phyloP scores from a whole-genome alignment of 495 filamentous ascomycete genomes.

The Viridothelium virens region DNA sequence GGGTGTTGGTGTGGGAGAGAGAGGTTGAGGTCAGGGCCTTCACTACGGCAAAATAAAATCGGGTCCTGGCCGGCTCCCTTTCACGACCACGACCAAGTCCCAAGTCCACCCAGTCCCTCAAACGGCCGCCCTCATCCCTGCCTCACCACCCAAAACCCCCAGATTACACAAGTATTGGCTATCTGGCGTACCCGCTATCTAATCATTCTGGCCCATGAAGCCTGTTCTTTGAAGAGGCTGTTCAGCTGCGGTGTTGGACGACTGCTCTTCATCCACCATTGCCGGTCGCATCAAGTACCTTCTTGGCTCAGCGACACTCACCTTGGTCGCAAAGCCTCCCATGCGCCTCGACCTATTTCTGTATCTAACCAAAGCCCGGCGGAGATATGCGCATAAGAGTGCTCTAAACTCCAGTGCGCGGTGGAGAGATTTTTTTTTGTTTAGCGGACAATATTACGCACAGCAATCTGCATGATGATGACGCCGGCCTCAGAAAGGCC shows the following conservation, averaged over 20 bases:
- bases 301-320: not conserved
- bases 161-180: not conserved
- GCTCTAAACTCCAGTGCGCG: not conserved
- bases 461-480: conserved; percentile 9
- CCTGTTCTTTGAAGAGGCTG: not conserved
- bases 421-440: conserved; percentile 1
- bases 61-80: not conserved
- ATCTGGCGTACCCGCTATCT: not conserved
- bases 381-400: not conserved
- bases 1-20: conserved; percentile 11
- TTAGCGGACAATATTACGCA: not conserved
- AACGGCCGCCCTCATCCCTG: not conserved
- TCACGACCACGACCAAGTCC: not conserved
- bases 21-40: not conserved
- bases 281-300: not conserved
- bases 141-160: not conserved
- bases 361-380: not conserved
- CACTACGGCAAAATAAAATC: conserved; percentile 11
- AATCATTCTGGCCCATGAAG: not conserved
- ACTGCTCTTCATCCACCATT: not conserved
- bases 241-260: conserved; percentile 4
- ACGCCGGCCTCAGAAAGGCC: not conserved
- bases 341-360: not conserved
- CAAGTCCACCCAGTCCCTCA: no score
- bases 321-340: conserved; percentile 5